Evolutionary conservation across 805 yeast species (phyloP), one percentile per base, ranked within the genome.

Genomic region (Suhomyces xylopsoci): DNA sequence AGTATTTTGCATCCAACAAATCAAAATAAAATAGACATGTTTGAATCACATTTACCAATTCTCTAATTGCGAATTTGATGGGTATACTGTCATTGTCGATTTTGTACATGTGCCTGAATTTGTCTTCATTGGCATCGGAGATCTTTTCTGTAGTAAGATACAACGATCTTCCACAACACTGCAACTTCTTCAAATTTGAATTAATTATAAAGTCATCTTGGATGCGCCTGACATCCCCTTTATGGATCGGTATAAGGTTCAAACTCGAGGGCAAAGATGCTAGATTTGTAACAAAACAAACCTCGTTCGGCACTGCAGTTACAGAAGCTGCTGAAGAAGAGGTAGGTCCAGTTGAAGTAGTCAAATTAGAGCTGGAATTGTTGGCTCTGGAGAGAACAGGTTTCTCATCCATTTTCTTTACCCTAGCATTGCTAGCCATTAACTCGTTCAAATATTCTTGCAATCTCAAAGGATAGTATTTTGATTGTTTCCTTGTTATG

Each of bases 91-190:
- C 63, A 53, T 66, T 70, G 12, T 80, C 79, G 0, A 88, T 81
- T 58, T 81, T 81, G 70, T 84, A 93, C 62, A 87, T 74, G 55
- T 88, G 87, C 32, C 88, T 72, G 64, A 93, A 92, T 63, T 91
- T 93, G 59, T 88, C 92, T 56, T 83, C 88, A 7, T 85, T 81
- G 0, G 97, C 88, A 59, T 83, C 89, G 0, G 96, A 73, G 0
- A 96, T 90, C 28, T 76, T 76, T 12, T 68, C 69, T n/a, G 84
- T 77, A 10, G 88, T 75, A 32, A 90, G 69, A 45, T 91, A 76
- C 0, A 91, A 86, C 0, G 96, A 84, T 54, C 99, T 76, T 8
- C 97, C 96, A 50, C 90, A 87, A 68, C 98, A 93, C 20, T 85
- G 83, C 49, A 91, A 66, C 59, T 89, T 81, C 58, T 87, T 82